phyloP scores from a whole-genome alignment of 768 basidiomycete species.

The Suillus subalutaceus region DNA sequence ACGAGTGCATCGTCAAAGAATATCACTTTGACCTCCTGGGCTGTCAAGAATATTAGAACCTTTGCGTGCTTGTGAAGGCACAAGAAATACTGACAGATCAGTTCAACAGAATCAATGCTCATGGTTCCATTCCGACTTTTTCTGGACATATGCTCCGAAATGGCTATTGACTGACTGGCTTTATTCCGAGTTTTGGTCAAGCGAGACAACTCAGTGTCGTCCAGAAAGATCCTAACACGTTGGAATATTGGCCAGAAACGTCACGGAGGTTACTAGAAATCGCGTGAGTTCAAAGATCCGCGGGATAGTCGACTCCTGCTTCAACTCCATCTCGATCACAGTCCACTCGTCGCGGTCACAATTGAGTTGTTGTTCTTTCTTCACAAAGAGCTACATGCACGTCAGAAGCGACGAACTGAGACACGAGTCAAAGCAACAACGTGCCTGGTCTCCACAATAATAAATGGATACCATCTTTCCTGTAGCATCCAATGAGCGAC shows the following conservation, averaged over 20 bases:
- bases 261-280: conserved; percentile 51
- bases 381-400: conserved; percentile 8
- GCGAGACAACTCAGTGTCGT: background rate
- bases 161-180: background rate
- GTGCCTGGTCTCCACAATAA: conserved; percentile 15
- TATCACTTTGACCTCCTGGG: background rate
- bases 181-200: conserved; percentile 2
- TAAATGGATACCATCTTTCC: conserved; percentile 8
- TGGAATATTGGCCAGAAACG: conserved; percentile 47
- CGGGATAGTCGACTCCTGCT: conserved; percentile 44
- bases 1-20: background rate
- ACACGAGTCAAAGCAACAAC: background rate
- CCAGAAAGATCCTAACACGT: conserved; percentile 7
- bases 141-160: background rate
- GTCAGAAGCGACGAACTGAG: background rate
- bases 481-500: background rate
- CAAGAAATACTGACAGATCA: conserved; percentile 5
- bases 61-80: background rate
- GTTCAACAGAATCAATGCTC: conserved; percentile 1
- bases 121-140: background rate
- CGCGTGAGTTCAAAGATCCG: conserved; percentile 48
- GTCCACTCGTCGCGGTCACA: conserved; percentile 39
- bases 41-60: background rate
- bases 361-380: background rate
- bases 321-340: conserved; percentile 48